phyloP scores from a whole-genome alignment of 352 stramenopile genomes.

The Pythium grandisporangium region DNA sequence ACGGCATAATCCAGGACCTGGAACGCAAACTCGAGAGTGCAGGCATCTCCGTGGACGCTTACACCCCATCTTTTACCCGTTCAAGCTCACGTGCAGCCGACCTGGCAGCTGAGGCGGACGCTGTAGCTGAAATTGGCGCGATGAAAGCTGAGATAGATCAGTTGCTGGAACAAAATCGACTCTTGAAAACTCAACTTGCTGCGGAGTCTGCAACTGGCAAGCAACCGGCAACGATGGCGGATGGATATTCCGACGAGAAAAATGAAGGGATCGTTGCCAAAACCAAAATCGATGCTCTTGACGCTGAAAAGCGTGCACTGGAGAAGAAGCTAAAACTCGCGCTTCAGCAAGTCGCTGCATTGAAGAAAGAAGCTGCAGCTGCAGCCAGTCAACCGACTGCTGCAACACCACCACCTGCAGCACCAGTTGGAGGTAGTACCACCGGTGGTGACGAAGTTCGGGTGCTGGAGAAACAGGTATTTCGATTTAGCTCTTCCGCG shows the following conservation, averaged over 20 bases:
- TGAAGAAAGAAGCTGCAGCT: conserved; percentile 18
- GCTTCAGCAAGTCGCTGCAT: conserved; percentile 36
- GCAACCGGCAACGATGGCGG: neutral
- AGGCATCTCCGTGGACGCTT: conserved; percentile 27
- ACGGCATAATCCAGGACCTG: conserved; percentile 44
- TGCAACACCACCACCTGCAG: conserved; percentile 8
- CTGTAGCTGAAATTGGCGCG: conserved; percentile 41
- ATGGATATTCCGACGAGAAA: neutral
- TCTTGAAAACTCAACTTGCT: conserved; percentile 20
- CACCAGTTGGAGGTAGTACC: conserved; percentile 4
- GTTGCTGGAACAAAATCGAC: conserved; percentile 60
- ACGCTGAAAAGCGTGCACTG: conserved; percentile 44
- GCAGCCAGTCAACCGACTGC: conserved; percentile 5
- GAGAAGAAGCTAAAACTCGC: conserved; percentile 50
- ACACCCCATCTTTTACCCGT: conserved; percentile 9
- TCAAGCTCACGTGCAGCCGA: neutral
- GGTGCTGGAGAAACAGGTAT: too few species aligned
- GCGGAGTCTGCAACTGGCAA: neutral
- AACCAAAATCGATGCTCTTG: conserved; percentile 32
- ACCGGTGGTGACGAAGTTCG: too few species aligned
- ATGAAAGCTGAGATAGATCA: conserved; percentile 73
- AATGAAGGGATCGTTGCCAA: conserved; percentile 18
- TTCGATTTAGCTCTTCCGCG: too few species aligned
- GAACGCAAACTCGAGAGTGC: conserved; percentile 47
- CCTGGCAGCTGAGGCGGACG: conserved; percentile 25